Evolutionary conservation across 257 asterid species (phyloP).

Genomic region (Osmanthus fragrans): DNA sequence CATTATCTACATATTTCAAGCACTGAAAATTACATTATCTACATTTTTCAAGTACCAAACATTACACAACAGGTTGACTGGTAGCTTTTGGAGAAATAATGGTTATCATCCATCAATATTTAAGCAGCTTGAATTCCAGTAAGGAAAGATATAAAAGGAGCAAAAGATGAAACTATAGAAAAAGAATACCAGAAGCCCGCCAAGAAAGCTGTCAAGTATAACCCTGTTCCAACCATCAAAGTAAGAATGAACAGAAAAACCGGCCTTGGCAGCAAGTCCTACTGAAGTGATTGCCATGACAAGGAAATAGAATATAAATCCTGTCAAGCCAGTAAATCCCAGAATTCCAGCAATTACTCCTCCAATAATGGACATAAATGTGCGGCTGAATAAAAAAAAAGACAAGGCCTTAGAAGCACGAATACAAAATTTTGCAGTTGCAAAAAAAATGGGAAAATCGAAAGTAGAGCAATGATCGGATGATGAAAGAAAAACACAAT

Average conservation of each 20-base stretch:
- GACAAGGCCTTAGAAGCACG: neutral
- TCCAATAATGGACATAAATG: slow-evolving; percentile 58
- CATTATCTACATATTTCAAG: too few species aligned
- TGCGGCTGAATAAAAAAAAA: slow-evolving; percentile 33
- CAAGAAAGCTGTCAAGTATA: slow-evolving; percentile 70
- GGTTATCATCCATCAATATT: too few species aligned
- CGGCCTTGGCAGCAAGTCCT: slow-evolving; percentile 82
- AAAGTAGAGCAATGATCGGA: neutral
- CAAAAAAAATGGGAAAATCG: neutral
- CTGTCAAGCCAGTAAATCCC: slow-evolving; percentile 72
- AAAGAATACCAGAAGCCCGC: slow-evolving; percentile 80
- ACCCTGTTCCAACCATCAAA: slow-evolving; percentile 84
- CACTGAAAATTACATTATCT: neutral
- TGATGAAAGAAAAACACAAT: neutral
- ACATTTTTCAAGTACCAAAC: neutral
- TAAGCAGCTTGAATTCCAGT: slow-evolving; percentile 28
- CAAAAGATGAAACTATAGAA: slow-evolving; percentile 7
- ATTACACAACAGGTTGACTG: neutral
- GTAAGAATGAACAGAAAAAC: slow-evolving; percentile 69
- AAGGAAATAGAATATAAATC: slow-evolving; percentile 73
- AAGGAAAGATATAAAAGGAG: slow-evolving; percentile 11
- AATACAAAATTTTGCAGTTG: neutral
- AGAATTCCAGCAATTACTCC: slow-evolving; percentile 87
- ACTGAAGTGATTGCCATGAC: slow-evolving; percentile 80
- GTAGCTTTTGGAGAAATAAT: too few species aligned